Evolutionary conservation across 2,329 filamentous ascomycete species (phyloP).

Genomic region (Aspergillus neoniger): DNA sequence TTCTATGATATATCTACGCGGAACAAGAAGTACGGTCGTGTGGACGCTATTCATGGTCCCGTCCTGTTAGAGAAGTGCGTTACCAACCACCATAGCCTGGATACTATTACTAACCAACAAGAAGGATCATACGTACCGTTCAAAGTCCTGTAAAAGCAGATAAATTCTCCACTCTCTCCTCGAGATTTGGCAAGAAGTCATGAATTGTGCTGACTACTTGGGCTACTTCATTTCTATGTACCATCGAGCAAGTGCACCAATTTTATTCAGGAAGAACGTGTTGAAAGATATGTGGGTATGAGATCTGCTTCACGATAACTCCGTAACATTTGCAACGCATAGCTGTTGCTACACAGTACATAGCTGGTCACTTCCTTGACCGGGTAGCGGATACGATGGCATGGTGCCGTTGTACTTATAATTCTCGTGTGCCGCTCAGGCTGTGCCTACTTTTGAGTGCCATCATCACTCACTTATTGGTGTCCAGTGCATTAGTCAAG

Average conservation of each 20-base stretch:
- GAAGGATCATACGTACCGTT: conserved; percentile 65
- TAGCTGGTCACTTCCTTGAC: neutral
- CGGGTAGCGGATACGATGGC: neutral
- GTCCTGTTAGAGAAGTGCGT: conserved; percentile 85
- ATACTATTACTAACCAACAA: conserved; percentile 21
- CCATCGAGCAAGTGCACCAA: neutral
- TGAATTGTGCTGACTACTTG: conserved; percentile 4
- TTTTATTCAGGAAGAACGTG: neutral
- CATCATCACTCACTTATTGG: neutral
- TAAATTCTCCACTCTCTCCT: conserved; percentile 72
- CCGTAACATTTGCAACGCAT: neutral
- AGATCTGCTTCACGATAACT: neutral
- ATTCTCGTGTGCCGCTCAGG: neutral
- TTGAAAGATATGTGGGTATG: neutral
- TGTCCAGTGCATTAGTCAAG: neutral
- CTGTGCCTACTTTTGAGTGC: neutral
- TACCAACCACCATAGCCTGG: neutral
- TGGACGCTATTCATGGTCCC: conserved; percentile 87
- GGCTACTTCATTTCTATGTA: neutral
- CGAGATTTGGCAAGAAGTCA: conserved; percentile 67
- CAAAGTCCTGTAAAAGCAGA: conserved; percentile 61
- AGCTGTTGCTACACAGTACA: neutral
- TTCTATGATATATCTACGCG: conserved; percentile 90
- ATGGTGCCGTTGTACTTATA: neutral
- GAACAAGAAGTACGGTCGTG: conserved; percentile 91